Evolutionary conservation across 2,329 filamentous ascomycete genomes (phyloP), one percentile per base, ranked within the genome.

Genomic region (Botryotinia globosa): DNA sequence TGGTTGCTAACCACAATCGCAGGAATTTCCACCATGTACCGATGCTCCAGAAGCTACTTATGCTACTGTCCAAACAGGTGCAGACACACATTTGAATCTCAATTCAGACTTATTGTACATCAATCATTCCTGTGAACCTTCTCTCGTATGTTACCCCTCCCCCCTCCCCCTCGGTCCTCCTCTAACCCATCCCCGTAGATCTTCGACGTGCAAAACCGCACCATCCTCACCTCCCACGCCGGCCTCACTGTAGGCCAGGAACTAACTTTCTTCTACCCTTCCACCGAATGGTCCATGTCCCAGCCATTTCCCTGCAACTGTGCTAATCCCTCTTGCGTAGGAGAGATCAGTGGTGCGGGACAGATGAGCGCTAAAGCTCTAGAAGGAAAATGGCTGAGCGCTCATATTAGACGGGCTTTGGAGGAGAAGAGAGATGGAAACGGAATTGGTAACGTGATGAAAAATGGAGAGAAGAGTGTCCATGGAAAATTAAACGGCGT

Each of bases 221-320:
- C 86, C 77, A 82, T 92, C 75, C 82, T 90, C 39, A 89, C 87
- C 18, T 87, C 87, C 10, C 86, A 86, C 34, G 84, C 85, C 71
- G 88, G 88, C 48, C 84, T 90, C 69, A 79, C 82, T 70, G 79
- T 82, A 6, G 87, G 87, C 66, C 86, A 90, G 74, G 88, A 90
- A 79, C 83, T 90, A 64, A 89, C 88, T 80, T 93, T 92, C 83
- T 93, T 93, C 82, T 93, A 93, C 77, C 90, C 91, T 6, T 92
- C 89, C 71, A 92, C 90, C 1, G 91, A 93, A 82, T 93, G 90
- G 90, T 78, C 85, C 78, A 92, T 93, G 91, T 88, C 88, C 45
- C 91, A 93, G 83, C 86, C 89, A 6, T 93, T 93, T 79, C 82
- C 87, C 74, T 93, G 91, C 80, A 83, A 87, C 73, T 93, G 91